Percentiles rank a stretch among this genome's conserved stretches.
phyloP scores from a whole-genome alignment of 2,329 filamentous ascomycete genomes.

The Talaromyces rugulosus region DNA sequence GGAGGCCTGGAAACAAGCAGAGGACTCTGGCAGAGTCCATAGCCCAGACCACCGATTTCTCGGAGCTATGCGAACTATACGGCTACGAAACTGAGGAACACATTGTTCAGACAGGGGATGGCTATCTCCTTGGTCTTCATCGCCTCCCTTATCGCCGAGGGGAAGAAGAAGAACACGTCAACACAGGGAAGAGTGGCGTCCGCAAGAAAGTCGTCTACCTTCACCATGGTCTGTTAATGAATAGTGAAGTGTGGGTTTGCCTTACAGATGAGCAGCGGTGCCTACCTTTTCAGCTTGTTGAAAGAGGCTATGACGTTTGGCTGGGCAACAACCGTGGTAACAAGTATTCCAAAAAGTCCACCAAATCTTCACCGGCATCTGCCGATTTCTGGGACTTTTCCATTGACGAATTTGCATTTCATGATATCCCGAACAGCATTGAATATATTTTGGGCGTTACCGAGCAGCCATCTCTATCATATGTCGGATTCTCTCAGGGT shows the following conservation, averaged over 20 bases:
- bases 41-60: slow-evolving; percentile 83
- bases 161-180: slow-evolving; percentile 75
- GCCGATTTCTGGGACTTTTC: slow-evolving; percentile 93
- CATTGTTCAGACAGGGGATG: slow-evolving; percentile 89
- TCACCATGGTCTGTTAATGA: slow-evolving; percentile 96
- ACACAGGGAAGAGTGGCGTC: slow-evolving; percentile 59
- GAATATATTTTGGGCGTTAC: slow-evolving; percentile 85
- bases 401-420: slow-evolving; percentile 96
- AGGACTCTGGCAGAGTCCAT: slow-evolving; percentile 71
- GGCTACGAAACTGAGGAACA: slow-evolving; percentile 96
- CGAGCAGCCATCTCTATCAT: slow-evolving; percentile 76
- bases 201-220: slow-evolving; percentile 87
- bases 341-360: slow-evolving; percentile 97
- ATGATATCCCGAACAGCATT: slow-evolving; percentile 95
- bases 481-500: slow-evolving; percentile 95
- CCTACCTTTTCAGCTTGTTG: slow-evolving; percentile 82
- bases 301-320: slow-evolving; percentile 94
- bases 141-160: slow-evolving; percentile 77
- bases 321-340: slow-evolving; percentile 97
- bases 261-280: slow-evolving; percentile 80
- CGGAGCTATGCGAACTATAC: slow-evolving; percentile 85
- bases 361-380: slow-evolving; percentile 69
- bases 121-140: slow-evolving; percentile 87
- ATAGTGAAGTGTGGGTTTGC: slow-evolving; percentile 97
- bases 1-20: slow-evolving; percentile 63